A percentile compares a stretch with the other conserved stretches of the same genome.
Evolutionary conservation across 108 stramenopile species (phyloP).

Genomic region (Pseudonitzschia multiseries): DNA sequence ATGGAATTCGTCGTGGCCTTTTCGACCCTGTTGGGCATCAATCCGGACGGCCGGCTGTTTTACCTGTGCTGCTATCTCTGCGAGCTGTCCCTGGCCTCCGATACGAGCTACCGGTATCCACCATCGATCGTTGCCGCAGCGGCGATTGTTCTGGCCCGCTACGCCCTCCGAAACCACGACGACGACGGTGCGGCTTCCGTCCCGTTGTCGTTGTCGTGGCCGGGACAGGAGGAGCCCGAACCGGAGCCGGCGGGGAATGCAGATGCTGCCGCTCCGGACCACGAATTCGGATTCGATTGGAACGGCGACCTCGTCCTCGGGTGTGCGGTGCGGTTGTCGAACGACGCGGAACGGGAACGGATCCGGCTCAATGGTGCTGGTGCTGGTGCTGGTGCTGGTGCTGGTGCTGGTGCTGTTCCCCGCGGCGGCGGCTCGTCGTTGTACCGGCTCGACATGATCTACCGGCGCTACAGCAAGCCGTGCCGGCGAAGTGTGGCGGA

Average conservation of each 20-base stretch:
- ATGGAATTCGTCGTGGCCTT: constrained; percentile 18
- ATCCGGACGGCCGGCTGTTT: neutral
- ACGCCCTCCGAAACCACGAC: constrained; percentile 5
- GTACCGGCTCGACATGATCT: constrained; percentile 21
- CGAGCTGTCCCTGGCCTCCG: constrained; percentile 30
- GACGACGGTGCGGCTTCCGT: no score
- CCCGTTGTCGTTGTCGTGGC: constrained; percentile 13
- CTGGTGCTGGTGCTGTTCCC: no score
- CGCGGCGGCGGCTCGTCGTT: constrained; percentile 14
- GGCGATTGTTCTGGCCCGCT: constrained; percentile 20
- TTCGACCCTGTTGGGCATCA: neutral
- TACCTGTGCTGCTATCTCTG: constrained; percentile 27
- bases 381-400: no score
- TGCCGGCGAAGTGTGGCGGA: constrained; percentile 8
- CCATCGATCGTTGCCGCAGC: constrained; percentile 31
- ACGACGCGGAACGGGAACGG: constrained; percentile 16
- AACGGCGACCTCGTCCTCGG: constrained; percentile 11
- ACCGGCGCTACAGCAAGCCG: constrained; percentile 17
- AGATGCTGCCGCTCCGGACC: no score
- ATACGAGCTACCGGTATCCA: constrained; percentile 11
- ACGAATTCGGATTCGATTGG: constrained; percentile 13
- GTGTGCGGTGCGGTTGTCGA: constrained; percentile 15
- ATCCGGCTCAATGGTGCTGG: neutral
- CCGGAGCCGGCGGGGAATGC: no score
- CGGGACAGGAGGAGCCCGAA: no score